A percentile compares a stretch with the other conserved stretches of the same genome.
phyloP scores from a whole-genome alignment of 352 stramenopile species.

The Globisporangium okanoganense region DNA sequence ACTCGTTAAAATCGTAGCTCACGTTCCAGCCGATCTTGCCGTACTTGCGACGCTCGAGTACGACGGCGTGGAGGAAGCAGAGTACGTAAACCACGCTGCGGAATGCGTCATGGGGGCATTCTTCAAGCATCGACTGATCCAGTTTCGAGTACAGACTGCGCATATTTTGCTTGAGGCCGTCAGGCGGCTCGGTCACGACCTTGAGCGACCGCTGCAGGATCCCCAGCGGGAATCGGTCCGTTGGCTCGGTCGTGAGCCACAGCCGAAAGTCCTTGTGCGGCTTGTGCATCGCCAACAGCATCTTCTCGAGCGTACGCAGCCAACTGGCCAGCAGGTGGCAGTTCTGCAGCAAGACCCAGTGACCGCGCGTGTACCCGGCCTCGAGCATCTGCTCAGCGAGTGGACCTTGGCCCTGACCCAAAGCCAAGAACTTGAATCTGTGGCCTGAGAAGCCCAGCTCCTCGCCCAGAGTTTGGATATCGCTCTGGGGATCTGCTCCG shows the following conservation, averaged over 20 bases:
- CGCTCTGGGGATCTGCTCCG: constrained; percentile 91
- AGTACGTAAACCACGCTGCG: constrained; percentile 93
- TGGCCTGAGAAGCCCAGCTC: constrained; percentile 89
- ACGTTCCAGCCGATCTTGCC: constrained; percentile 98
- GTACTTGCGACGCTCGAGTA: constrained; percentile 95
- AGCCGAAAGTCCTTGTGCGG: constrained; percentile 94
- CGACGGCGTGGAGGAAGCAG: constrained; percentile 94
- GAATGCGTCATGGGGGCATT: constrained; percentile 92
- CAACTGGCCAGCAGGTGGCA: constrained; percentile 94
- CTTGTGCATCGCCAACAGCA: constrained; percentile 88
- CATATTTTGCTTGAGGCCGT: constrained; percentile 97
- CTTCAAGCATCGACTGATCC: constrained; percentile 87
- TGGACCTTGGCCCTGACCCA: constrained; percentile 93
- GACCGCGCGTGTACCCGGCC: constrained; percentile 72
- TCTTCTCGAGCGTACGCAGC: constrained; percentile 92
- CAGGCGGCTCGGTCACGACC: constrained; percentile 94
- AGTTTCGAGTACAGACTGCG: constrained; percentile 91
- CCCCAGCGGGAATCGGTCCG: constrained; percentile 92
- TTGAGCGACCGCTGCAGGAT: constrained; percentile 95
- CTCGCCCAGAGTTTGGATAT: constrained; percentile 92
- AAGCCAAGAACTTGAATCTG: constrained; percentile 92
- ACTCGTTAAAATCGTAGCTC: constrained; percentile 97
- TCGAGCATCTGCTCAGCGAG: constrained; percentile 94
- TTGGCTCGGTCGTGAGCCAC: constrained; percentile 95
- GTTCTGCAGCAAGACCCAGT: constrained; percentile 95